Evolutionary conservation across 768 basidiomycete genomes (phyloP), one percentile per base, ranked within the genome.

Genomic region (Dioszegia aurantiaca): DNA sequence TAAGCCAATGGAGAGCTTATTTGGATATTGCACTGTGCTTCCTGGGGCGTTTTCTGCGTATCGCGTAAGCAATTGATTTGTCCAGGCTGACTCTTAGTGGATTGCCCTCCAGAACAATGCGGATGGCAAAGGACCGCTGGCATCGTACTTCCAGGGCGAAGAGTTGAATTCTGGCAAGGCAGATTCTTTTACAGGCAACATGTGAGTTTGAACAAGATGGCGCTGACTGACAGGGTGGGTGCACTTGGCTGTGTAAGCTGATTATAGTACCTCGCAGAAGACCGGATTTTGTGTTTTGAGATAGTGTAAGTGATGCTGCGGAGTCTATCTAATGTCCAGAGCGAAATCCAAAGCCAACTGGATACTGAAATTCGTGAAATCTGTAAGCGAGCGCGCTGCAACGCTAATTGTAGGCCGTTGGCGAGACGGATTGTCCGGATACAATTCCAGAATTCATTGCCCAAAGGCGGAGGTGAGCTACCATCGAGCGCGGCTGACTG

Each of bases 381-480:
- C 73, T 14, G 51, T 40, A 9, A 53, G 51, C 30, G 4, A 47
- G 10, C 3, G 11, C 39, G 6, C 16, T 3, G 37, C 10, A 5
- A 8, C 16, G 39, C 51, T 53, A 24, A 53, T 23, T 8, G 9
- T 23, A 53, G 4, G 93, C 93, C 16, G 91, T 93, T 65, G 93
- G 91, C 0, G 83, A 91, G 41, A 97, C 93, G n/a, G 93, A 98
- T 78, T 92, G 94, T 3, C 93, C 93, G 30, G 87, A 90, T 36
- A 82, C 85, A 0, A 83, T 95, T 16, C 86, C 92, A 2, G 94
- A 97, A 77, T 97, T 95, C 74, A 97, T 95, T 72, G 83, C 83
- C 58, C 94, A 97, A 69, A 85, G 92, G 5, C 83, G 91, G 48
- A 84, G 91, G 64, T 93, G 40, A 42, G 19, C 9, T 89, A 3